Base-by-base conservation (phyloP, 2,329 filamentous ascomycete species). In the Fusarium sp. region DNA sequence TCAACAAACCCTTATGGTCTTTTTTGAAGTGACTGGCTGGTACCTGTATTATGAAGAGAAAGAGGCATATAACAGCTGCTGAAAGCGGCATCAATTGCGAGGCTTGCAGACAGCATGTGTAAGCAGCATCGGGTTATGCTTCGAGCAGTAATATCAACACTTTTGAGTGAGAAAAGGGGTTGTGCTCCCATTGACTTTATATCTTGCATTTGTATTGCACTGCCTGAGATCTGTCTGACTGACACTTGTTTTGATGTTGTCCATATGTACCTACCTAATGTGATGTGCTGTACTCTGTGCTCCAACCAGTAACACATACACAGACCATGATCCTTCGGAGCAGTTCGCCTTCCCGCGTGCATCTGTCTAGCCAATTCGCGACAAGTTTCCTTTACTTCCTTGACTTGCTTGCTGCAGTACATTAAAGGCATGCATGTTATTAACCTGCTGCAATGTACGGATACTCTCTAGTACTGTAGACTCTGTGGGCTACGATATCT, bases 131-230 rank as follows among this genome's bases (percentile, higher is more conserved):
- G 10, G 34, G 34, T n/a, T 37, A n/a, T 37, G 34, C 34, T 37
- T 37, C 10, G 34, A 37, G 34, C 34, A 37, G 34, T 6, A n/a
- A n/a, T n/a, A 18, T 37, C 34, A 27, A 28, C 49, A 30, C 59
- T 47, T n/a, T n/a, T 34, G 21, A 51, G 23, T 41, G 21, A 43
- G 48, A 61, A 62, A 49, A 53, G 69, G 56, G 60, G 58, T 65
- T 74, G 72, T 74, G 55, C 48, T 59, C 55, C 67, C 59, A 45
- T 62, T 67, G 58, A 63, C 62, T 72, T 66, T 63, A 69, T 71
- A 73, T 74, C 74, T 65, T 74, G 69, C 74, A 75, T 74, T 58
- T 43, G 32, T 59, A 70, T 74, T 62, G 63, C 72, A 75, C 71
- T 13, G 61, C 65, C 63, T 72, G 55, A 73, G 73, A 75, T 74